phyloP scores from a whole-genome alignment of 768 basidiomycete genomes.

The Scleroderma bovista region DNA sequence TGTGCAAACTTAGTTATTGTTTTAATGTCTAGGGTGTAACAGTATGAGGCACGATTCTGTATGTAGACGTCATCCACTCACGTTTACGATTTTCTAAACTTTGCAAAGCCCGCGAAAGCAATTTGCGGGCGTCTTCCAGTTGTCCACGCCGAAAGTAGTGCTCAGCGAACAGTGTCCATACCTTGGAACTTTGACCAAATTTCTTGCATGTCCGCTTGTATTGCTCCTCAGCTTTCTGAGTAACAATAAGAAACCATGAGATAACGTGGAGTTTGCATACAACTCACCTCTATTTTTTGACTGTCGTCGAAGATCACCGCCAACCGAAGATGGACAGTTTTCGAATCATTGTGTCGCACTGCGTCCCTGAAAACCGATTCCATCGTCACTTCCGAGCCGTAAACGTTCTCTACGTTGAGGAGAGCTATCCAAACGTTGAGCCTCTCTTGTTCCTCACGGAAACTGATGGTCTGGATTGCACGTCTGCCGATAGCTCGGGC shows the following conservation, averaged over 20 bases:
- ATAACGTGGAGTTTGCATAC: conserved; percentile 8
- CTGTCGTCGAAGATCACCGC: conserved; percentile 82
- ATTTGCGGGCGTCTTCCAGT: conserved; percentile 74
- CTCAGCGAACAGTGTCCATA: conserved; percentile 87
- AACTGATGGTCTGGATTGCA: conserved; percentile 83
- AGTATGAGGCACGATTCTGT: conserved; percentile 1
- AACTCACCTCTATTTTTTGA: conserved; percentile 67
- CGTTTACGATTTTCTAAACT: conserved; percentile 92
- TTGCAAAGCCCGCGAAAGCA: conserved; percentile 84
- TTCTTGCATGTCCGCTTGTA: conserved; percentile 88
- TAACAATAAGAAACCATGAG: not conserved
- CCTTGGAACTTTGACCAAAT: conserved; percentile 89
- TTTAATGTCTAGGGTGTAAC: conserved; percentile 66
- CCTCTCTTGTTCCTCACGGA: conserved; percentile 94
- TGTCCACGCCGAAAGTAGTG: conserved; percentile 70
- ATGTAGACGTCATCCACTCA: conserved; percentile 35
- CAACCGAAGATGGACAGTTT: conserved; percentile 81
- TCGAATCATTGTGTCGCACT: conserved; percentile 83
- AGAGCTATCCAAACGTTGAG: conserved; percentile 97
- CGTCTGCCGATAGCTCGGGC: conserved; percentile 83
- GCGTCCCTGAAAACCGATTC: conserved; percentile 90
- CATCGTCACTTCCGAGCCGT: conserved; percentile 77
- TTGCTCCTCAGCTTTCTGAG: conserved; percentile 89
- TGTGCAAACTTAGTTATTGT: conserved; percentile 94
- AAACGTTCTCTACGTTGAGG: conserved; percentile 90